Evolutionary conservation across 352 stramenopile species (phyloP).

Genomic region (Peronospora destructor): DNA sequence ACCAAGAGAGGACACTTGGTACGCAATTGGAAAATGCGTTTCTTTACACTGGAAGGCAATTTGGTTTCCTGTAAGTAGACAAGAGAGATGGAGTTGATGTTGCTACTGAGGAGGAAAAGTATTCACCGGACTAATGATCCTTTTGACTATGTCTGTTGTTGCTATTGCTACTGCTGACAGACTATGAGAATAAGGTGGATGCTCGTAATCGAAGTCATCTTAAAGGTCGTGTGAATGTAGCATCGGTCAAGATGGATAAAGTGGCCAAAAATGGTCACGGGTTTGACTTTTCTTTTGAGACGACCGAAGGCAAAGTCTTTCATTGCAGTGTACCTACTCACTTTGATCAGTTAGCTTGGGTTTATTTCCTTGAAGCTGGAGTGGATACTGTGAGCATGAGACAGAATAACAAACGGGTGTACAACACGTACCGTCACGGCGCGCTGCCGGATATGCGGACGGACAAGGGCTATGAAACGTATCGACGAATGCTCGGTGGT

Average conservation of each 20-base stretch:
- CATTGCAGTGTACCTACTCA: constrained; percentile 74
- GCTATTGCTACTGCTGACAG: constrained; percentile 15
- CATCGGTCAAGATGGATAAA: constrained; percentile 69
- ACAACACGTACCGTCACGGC: constrained; percentile 70
- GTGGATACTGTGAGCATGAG: constrained; percentile 76
- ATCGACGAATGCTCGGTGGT: constrained; percentile 51
- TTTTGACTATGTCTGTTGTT: background rate
- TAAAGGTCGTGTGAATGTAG: constrained; percentile 79
- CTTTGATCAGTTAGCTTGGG: constrained; percentile 75
- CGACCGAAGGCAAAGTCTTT: constrained; percentile 77
- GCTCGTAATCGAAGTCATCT: constrained; percentile 79
- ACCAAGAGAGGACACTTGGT: constrained; percentile 84
- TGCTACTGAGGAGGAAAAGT: background rate
- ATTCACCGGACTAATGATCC: background rate
- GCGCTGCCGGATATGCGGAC: constrained; percentile 70
- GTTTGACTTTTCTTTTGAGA: constrained; percentile 84
- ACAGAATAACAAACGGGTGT: constrained; percentile 78
- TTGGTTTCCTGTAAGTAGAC: constrained; percentile 61
- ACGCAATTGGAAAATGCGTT: constrained; percentile 84
- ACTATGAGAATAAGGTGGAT: constrained; percentile 87
- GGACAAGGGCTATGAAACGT: constrained; percentile 72
- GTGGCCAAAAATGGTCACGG: constrained; percentile 71
- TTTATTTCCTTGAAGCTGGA: constrained; percentile 81
- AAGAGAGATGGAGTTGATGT: background rate
- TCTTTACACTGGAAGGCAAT: constrained; percentile 85